These are phyloP conservation scores for Puccinia polysora DNA, from an alignment of 1,284 basidiomycete genomes.

Conservation along the genomic window DNA sequence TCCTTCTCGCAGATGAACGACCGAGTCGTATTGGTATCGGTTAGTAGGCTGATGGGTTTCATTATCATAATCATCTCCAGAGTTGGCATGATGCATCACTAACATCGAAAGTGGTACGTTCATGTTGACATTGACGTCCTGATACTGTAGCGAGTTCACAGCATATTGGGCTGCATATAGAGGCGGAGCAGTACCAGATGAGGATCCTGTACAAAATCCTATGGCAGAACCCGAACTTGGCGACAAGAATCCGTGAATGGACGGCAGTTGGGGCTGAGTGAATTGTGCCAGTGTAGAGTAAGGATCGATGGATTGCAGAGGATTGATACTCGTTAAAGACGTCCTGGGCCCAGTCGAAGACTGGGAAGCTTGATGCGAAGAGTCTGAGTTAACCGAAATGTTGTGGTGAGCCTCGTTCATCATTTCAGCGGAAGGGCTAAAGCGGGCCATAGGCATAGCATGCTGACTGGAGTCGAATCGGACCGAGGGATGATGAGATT, in stretches of 20 bases:
- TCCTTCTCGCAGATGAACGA: neutral
- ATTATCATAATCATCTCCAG: neutral
- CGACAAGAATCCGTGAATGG: slow-evolving; percentile 20
- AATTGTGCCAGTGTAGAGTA: neutral
- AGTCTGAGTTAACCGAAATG: neutral
- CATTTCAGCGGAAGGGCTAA: neutral
- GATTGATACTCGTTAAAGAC: neutral
- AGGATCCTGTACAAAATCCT: slow-evolving; percentile 6
- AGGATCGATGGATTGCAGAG: slow-evolving; percentile 2
- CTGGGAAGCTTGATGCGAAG: slow-evolving; percentile 13
- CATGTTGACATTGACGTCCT: slow-evolving; percentile 24
- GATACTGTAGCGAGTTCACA: slow-evolving; percentile 21
- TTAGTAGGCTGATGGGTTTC: slow-evolving; percentile 13
- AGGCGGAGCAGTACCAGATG: neutral
- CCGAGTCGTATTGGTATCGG: slow-evolving; percentile 1
- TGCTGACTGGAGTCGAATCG: slow-evolving; percentile 5
- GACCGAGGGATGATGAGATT: neutral
- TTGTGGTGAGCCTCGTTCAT: neutral
- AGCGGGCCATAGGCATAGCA: neutral
- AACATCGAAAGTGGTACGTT: slow-evolving; percentile 23
- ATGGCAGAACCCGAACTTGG: slow-evolving; percentile 8
- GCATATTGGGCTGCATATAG: slow-evolving; percentile 32
- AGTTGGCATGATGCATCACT: slow-evolving; percentile 22
- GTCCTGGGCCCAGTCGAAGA: neutral
- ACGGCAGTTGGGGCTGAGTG: slow-evolving; percentile 20